Evolutionary conservation across 768 basidiomycete genomes (phyloP).

Genomic region (Auriscalpium vulgare): DNA sequence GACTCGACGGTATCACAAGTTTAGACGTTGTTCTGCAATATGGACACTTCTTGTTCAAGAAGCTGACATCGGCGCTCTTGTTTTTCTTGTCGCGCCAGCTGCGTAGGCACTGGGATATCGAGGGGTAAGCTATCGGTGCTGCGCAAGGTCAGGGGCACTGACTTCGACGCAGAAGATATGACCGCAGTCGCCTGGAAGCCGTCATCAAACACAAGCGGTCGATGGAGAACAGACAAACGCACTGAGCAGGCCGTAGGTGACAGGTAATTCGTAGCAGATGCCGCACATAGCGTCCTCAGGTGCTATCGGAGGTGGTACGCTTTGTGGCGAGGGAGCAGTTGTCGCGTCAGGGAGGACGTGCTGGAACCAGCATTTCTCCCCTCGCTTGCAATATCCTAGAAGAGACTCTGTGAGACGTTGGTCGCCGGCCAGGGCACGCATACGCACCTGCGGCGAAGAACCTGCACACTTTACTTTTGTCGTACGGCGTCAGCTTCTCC

Average conservation of each 20-base stretch:
- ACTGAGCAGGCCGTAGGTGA: conserved; percentile 64
- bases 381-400: conserved; percentile 63
- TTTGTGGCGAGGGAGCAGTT: not conserved
- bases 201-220: conserved; percentile 6
- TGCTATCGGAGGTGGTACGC: conserved; percentile 17
- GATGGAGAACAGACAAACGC: conserved; percentile 4
- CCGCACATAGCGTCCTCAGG: conserved; percentile 49
- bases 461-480: conserved; percentile 61
- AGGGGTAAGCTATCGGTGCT: not conserved
- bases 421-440: not conserved
- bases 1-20: conserved; percentile 69
- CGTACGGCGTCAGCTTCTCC: conserved; percentile 54
- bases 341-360: conserved; percentile 34
- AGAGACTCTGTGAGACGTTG: not conserved
- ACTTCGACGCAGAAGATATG: conserved; percentile 75
- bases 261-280: conserved; percentile 70
- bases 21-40: conserved; percentile 62
- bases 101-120: conserved; percentile 54
- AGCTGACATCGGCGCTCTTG: conserved; percentile 41
- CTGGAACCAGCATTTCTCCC: conserved; percentile 68
- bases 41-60: conserved; percentile 63
- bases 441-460: conserved; percentile 53
- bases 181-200: conserved; percentile 52
- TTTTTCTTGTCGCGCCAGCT: conserved; percentile 63
- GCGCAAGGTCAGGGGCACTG: conserved; percentile 15